Base-by-base conservation (phyloP, 805 yeast genomes). In the Candida takata region DNA sequence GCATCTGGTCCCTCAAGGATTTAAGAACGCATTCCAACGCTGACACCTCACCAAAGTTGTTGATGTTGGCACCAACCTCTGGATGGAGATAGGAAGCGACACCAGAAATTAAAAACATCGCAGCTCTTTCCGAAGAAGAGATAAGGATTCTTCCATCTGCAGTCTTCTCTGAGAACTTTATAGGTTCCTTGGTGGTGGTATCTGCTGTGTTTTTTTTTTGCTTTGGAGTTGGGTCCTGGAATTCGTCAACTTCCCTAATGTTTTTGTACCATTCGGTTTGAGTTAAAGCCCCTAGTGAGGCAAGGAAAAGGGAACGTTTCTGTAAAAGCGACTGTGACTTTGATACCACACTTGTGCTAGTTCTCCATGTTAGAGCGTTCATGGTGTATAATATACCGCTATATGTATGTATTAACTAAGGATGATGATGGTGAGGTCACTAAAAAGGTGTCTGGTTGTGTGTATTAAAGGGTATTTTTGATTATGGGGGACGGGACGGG, bases 41-140 rank as follows among this genome's bases (percentile, higher is more conserved):
- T 0, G 96, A 82, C 12, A 90, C 77, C 55, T 92, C 98, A 2
- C 98, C 98, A 47, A 84, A 65, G 26, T 84, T 87, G 16, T 81
- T 87, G 39, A 84, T 81, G 49, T 79, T 77, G 41, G 74, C 76
- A 39, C 84, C 84, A 37, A 79, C 61, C 48, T 80, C 86, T 6
- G 92, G 95, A 50, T 82, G 87, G 34, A 73, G 64, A 49, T 66
- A 77, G 0, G 96, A 81, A 17, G 88, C 90, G 14, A 84, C 52
- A 2, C 94, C 85, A 4, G 95, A 81, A 1, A 86, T 79, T 0
- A 68, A 58, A 43, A 84, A 75, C 60, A 92, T 62, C 26, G 81
- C 56, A 3, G 67, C 48, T 41, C 81, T 72, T 52, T 90, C 97
- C 35, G 72, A 53, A 1, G 54, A 40, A 44, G 74, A 72, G 33